Conservation (phyloP, 164 flowering plant species). For the Chimonanthus praecox region DNA sequence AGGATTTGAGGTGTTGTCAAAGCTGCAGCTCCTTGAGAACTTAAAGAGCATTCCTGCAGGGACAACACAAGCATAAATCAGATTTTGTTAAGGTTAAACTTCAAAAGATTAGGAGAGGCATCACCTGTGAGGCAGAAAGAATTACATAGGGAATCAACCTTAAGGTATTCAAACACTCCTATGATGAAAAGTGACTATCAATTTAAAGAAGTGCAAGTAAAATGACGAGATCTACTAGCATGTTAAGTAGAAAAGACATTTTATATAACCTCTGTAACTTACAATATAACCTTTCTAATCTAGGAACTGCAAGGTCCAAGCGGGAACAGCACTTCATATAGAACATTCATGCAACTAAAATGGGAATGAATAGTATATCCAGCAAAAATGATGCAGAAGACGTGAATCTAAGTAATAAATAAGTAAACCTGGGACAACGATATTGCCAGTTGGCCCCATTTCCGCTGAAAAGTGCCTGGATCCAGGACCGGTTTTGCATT, state of each 20-base stretch:
- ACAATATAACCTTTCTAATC: background rate
- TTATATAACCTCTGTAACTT: background rate
- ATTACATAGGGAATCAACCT: no score
- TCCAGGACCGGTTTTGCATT: slow-evolving; percentile 72
- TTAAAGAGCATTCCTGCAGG: slow-evolving; percentile 64
- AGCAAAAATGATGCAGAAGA: background rate
- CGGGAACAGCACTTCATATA: background rate
- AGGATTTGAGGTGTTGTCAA: slow-evolving; percentile 72
- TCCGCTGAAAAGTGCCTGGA: slow-evolving; percentile 82
- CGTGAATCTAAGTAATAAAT: background rate
- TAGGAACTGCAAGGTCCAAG: background rate
- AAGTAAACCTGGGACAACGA: slow-evolving; percentile 62
- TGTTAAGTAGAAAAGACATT: background rate
- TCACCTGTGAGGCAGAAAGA: no score
- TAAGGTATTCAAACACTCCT: no score
- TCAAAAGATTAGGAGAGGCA: background rate
- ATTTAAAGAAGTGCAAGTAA: no score
- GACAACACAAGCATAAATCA: background rate
- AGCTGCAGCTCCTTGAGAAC: slow-evolving; percentile 68
- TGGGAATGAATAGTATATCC: background rate
- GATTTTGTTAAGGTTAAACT: no score
- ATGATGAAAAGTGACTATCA: no score
- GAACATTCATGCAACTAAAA: background rate
- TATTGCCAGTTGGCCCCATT: slow-evolving; percentile 86
- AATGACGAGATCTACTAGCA: background rate